phyloP scores from a whole-genome alignment of 2,329 filamentous ascomycete genomes.

The Ascochyta clinopodiicola region DNA sequence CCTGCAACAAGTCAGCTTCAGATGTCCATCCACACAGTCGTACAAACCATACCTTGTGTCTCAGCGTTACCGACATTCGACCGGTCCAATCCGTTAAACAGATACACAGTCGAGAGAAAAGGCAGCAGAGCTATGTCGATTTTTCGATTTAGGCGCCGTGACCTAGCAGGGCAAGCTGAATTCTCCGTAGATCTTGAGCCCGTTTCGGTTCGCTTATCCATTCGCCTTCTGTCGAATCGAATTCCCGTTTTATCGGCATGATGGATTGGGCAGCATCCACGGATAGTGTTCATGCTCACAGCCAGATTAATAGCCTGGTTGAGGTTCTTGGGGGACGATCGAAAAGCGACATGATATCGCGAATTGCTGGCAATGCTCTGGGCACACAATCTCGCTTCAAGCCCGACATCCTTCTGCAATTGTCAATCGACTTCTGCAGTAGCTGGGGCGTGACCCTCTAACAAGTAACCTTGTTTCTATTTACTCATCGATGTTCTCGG shows the following conservation, averaged over 20 bases:
- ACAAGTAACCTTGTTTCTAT: not conserved
- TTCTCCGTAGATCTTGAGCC: not conserved
- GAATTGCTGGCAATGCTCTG: not conserved
- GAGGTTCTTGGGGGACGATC: not conserved
- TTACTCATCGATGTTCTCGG: not conserved
- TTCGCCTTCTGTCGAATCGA: not conserved
- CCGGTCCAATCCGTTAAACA: conserved; percentile 35
- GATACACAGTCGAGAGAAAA: conserved; percentile 28
- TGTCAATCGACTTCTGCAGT: not conserved
- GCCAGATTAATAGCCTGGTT: not conserved
- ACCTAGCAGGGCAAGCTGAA: not conserved
- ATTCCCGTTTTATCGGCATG: not conserved
- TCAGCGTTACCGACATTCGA: conserved; percentile 37
- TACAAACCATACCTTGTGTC: conserved; percentile 25
- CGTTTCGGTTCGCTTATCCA: not conserved
- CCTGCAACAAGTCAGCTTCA: conserved; percentile 14
- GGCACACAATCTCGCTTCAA: not conserved
- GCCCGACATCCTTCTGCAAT: not conserved
- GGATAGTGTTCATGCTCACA: not conserved
- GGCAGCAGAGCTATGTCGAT: conserved; percentile 32
- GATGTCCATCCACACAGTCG: not conserved
- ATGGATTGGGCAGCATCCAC: not conserved
- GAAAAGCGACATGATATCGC: not conserved
- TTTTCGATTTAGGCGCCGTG: not conserved
- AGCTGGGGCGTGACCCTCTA: not conserved